A percentile compares a stretch with the other conserved stretches of the same genome.
Conservation (phyloP, 2,329 filamentous ascomycete species). For the Fusarium foetens region DNA sequence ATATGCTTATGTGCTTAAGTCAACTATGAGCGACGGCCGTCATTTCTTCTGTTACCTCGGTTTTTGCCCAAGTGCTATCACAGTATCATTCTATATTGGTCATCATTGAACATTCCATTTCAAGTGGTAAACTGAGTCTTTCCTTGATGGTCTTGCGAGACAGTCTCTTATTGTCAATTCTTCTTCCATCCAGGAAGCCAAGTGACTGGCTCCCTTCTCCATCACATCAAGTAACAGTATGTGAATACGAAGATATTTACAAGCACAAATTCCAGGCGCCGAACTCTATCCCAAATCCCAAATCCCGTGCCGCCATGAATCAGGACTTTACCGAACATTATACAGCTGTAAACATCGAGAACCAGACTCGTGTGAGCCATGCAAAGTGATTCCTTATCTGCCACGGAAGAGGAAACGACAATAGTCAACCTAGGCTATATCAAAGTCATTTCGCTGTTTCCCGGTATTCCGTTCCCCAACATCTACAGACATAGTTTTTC, state of each 20-base stretch:
- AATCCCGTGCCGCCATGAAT: constrained; percentile 16
- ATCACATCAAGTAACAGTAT: constrained; percentile 24
- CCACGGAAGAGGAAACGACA: constrained; percentile 24
- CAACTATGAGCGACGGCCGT: too few relatives aligned
- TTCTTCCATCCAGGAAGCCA: constrained; percentile 34
- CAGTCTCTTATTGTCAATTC: constrained; percentile 16
- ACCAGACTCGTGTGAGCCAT: constrained; percentile 26
- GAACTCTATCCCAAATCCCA: constrained; percentile 14
- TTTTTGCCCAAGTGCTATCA: background rate
- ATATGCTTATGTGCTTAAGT: background rate
- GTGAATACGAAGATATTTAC: constrained; percentile 41
- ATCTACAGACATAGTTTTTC: constrained; percentile 4
- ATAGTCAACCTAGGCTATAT: constrained; percentile 21
- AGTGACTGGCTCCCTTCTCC: constrained; percentile 8
- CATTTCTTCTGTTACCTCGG: background rate
- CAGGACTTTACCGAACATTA: constrained; percentile 34
- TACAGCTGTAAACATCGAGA: constrained; percentile 23
- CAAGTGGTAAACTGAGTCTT: background rate
- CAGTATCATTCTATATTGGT: background rate
- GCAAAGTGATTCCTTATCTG: constrained; percentile 28
- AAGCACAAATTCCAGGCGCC: constrained; percentile 35
- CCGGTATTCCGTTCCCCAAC: constrained; percentile 16
- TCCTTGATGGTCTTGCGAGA: constrained; percentile 4
- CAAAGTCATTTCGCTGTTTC: constrained; percentile 25
- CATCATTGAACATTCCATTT: background rate